These are phyloP conservation scores for Stygiomarasmius scandens DNA, from an alignment of 1,284 basidiomycete species.

Conservation along the genomic window DNA sequence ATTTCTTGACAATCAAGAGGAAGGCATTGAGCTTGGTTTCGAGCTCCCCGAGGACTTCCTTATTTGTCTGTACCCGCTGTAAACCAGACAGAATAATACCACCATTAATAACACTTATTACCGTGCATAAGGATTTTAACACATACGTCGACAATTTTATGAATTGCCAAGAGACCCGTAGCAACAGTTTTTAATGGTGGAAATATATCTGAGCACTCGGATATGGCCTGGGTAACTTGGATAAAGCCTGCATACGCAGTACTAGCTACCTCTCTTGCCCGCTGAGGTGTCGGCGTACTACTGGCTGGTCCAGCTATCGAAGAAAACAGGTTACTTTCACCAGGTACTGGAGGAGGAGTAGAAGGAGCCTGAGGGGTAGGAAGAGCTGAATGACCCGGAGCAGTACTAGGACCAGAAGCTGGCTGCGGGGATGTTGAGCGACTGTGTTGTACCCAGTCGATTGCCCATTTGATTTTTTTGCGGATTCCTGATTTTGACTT, in stretches of 20 bases:
- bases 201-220: slow-evolving; percentile 5
- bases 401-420: too few relatives aligned
- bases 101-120: too few relatives aligned
- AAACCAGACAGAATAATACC: not conserved
- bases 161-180: not conserved
- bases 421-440: too few relatives aligned
- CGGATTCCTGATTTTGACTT: too few relatives aligned
- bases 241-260: not conserved
- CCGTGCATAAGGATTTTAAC: not conserved
- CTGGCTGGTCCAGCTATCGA: too few relatives aligned
- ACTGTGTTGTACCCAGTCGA: too few relatives aligned
- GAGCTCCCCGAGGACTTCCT: not conserved
- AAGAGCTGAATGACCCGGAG: too few relatives aligned
- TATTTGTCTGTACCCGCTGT: not conserved
- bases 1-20: not conserved
- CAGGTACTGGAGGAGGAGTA: too few relatives aligned
- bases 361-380: too few relatives aligned
- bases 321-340: too few relatives aligned
- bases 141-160: not conserved
- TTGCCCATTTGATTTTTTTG: too few relatives aligned
- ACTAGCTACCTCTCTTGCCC: not conserved
- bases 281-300: not conserved
- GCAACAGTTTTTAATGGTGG: slow-evolving; percentile 2
- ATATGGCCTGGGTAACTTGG: not conserved
- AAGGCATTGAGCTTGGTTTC: not conserved